Percentiles rank a stretch among this genome's conserved stretches.
phyloP scores from a whole-genome alignment of 1,139 yeast genomes.

The Geotrichum aggregatum region DNA sequence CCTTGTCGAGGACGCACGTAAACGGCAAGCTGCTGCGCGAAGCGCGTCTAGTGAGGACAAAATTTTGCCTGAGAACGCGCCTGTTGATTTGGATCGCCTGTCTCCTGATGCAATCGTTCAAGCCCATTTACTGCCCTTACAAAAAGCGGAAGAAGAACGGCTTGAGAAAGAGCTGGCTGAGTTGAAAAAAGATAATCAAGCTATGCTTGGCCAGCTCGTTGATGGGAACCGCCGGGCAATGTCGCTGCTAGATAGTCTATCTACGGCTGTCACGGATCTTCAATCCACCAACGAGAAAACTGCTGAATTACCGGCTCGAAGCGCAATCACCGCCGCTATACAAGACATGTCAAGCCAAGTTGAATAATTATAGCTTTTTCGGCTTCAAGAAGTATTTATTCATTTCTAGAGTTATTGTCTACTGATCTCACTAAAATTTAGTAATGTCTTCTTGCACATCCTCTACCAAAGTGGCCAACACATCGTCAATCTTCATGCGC shows the following conservation, averaged over 20 bases:
- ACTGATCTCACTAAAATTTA: too few species aligned
- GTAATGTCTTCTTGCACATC: conserved; percentile 44
- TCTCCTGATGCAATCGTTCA: conserved; percentile 35
- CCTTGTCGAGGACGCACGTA: conserved; percentile 52
- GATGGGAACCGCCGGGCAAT: conserved; percentile 7
- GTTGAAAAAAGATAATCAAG: conserved; percentile 9
- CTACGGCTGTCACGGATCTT: conserved; percentile 6
- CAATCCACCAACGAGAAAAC: conserved; percentile 8
- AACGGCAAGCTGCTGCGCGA: conserved; percentile 16
- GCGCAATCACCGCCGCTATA: conserved; percentile 1
- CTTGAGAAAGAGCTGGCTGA: background rate
- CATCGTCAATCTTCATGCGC: conserved; percentile 75
- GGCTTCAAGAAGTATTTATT: too few species aligned
- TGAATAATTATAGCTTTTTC: too few species aligned
- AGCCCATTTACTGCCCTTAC: conserved; percentile 33
- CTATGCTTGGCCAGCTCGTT: background rate
- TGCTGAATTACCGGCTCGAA: conserved; percentile 3
- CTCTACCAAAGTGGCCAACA: conserved; percentile 63
- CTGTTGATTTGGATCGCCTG: conserved; percentile 32
- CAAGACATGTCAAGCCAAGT: conserved; percentile 6
- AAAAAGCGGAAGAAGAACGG: conserved; percentile 19
- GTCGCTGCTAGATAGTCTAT: conserved; percentile 2
- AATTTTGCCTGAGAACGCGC: conserved; percentile 20
- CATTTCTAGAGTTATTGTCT: too few species aligned
- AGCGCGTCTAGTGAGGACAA: background rate